Conservation (phyloP, 164 flowering plant species). For the Liriodendron chinense region DNA sequence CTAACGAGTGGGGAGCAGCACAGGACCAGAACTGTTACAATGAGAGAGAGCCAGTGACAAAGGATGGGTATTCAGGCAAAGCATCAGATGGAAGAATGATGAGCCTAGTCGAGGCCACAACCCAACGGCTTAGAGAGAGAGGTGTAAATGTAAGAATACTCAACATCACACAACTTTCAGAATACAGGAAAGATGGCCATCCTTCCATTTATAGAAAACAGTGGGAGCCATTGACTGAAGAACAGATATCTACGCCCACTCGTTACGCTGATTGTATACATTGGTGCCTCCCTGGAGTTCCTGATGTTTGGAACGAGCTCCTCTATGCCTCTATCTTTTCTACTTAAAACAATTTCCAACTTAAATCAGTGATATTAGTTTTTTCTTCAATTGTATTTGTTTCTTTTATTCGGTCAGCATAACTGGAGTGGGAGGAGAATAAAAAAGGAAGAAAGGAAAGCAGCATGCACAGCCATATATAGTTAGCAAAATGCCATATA, state of each 20-base stretch:
- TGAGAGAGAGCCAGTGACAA: slow-evolving; percentile 42
- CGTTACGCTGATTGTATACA: slow-evolving; percentile 73
- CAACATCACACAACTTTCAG: slow-evolving; percentile 73
- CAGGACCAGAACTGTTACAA: slow-evolving; percentile 45
- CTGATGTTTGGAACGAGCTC: slow-evolving; percentile 80
- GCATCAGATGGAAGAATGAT: slow-evolving; percentile 46
- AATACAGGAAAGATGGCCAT: slow-evolving; percentile 81
- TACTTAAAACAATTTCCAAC: background rate
- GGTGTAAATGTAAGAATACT: slow-evolving; percentile 49
- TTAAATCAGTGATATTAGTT: background rate
- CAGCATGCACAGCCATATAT: no score
- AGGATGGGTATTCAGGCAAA: slow-evolving; percentile 41
- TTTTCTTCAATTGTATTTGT: no score
- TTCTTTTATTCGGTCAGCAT: no score
- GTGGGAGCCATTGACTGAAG: slow-evolving; percentile 46
- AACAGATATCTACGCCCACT: slow-evolving; percentile 43
- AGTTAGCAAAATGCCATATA: no score
- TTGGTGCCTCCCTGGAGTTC: slow-evolving; percentile 94
- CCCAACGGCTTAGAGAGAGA: slow-evolving; percentile 32
- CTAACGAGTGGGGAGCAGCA: slow-evolving; percentile 50
- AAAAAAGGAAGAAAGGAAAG: no score
- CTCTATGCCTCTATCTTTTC: slow-evolving; percentile 46
- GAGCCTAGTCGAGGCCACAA: slow-evolving; percentile 33
- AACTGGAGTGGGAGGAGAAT: no score
- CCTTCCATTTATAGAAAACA: slow-evolving; percentile 65